Conservation (phyloP, 176 grass and related monocot genomes). For the Canna indica region DNA sequence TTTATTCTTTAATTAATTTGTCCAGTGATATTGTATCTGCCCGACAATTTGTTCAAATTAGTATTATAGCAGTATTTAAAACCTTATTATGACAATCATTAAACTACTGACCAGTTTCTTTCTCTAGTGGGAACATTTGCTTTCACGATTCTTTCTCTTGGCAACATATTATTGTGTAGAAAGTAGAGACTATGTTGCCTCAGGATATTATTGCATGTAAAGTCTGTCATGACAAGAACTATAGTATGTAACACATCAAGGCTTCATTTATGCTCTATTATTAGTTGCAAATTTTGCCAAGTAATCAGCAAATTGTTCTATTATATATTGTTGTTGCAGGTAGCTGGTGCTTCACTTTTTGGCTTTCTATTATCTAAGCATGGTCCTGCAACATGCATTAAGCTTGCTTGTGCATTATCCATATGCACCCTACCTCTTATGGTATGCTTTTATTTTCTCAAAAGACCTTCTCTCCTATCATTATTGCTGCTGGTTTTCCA, state of each 20-base stretch:
- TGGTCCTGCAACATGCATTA: conserved; percentile 39
- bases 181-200: neutral
- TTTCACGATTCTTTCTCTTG: neutral
- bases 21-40: too few relatives aligned
- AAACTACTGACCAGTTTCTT: too few relatives aligned
- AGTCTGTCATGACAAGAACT: neutral
- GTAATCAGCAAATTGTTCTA: neutral
- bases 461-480: neutral
- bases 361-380: conserved; percentile 38
- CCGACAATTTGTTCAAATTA: neutral
- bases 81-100: too few relatives aligned
- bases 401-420: conserved; percentile 34
- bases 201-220: neutral
- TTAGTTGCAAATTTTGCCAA: neutral
- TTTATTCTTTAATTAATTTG: too few relatives aligned
- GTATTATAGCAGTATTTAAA: too few relatives aligned
- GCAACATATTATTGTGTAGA: neutral
- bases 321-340: conserved; percentile 8
- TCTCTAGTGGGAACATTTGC: neutral
- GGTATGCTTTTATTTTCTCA: conserved; percentile 11
- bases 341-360: conserved; percentile 41
- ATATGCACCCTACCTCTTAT: conserved; percentile 30
- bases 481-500: neutral
- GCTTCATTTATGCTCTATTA: neutral
- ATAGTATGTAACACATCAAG: neutral